Conservation (phyloP, 2,329 filamentous ascomycete species). For the Talaromyces piceae region DNA sequence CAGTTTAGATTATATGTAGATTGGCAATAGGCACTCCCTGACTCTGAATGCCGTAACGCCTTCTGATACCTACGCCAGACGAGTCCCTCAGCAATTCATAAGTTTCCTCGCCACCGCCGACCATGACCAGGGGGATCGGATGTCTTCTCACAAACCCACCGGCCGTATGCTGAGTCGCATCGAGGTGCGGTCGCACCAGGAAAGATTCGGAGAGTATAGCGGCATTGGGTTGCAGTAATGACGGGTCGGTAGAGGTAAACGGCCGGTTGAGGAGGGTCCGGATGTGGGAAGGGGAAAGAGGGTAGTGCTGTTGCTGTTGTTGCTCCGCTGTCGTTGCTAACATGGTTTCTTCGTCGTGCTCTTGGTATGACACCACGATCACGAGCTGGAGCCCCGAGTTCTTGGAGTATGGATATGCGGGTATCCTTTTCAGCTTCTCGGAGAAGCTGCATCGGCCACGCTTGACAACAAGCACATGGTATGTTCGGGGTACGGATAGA, state of each 20-base stretch:
- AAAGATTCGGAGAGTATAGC: slow-evolving; percentile 29
- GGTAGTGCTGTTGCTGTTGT: too few species aligned
- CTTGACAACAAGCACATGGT: slow-evolving; percentile 75
- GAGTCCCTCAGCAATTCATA: slow-evolving; percentile 58
- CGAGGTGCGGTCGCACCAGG: slow-evolving; percentile 62
- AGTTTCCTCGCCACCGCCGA: slow-evolving; percentile 61
- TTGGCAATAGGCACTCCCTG: slow-evolving; percentile 74
- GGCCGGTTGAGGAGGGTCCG: slow-evolving; percentile 5
- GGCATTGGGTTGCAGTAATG: slow-evolving; percentile 16
- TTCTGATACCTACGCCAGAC: slow-evolving; percentile 64
- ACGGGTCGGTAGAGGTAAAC: slow-evolving; percentile 23
- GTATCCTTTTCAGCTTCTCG: slow-evolving; percentile 77
- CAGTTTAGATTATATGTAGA: slow-evolving; percentile 56
- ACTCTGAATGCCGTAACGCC: slow-evolving; percentile 73
- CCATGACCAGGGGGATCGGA: slow-evolving; percentile 75
- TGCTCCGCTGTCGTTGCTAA: slow-evolving; percentile 11
- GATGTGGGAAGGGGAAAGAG: background rate
- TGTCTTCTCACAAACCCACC: slow-evolving; percentile 61
- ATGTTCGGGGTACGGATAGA: slow-evolving; percentile 41
- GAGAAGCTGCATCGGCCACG: slow-evolving; percentile 81
- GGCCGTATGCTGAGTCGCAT: slow-evolving; percentile 64
- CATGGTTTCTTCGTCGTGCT: slow-evolving; percentile 38
- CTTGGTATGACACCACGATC: slow-evolving; percentile 58
- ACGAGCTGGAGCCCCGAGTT: slow-evolving; percentile 61
- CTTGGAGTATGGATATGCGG: slow-evolving; percentile 58